Evolutionary conservation across 1,139 yeast genomes (phyloP), one percentile per base, ranked within the genome.

Genomic region (Lodderomyces beijingensis): DNA sequence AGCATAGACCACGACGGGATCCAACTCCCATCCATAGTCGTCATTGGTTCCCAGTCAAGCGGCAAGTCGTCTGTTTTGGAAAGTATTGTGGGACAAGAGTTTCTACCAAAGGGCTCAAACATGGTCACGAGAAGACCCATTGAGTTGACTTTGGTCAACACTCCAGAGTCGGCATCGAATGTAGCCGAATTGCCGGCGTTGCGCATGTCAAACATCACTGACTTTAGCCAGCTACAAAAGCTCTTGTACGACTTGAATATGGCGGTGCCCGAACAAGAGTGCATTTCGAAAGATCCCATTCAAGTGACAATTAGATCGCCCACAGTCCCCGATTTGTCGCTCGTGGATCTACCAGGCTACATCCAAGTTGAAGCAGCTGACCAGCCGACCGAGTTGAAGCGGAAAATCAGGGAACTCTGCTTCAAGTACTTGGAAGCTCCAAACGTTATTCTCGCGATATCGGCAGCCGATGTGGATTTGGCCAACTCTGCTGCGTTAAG

Each of bases 71-170:
- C 96, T 0, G 97, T 89, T 1, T 69, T 89, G 38, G 97, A 89
- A 53, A 77, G 95, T 11, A 83, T 89, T 39, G 97, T 89, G 2
- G 97, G 97, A 9, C 95, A 84, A 47, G 96, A 89, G 50, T 89
- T 89, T 48, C 63, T 89, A 38, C 97, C 97, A 18, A 89, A 89
- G 57, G 97, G 97, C 17, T 76, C 83, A 29, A 89, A 89, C 53
- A 89, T 89, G 96, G 96, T 89, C 15, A 89, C 97, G 1, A 74
- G 96, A 55, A 74, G 97, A 48, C 97, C 97, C 2, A 88, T 89
- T 34, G 97, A 89, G 58, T 69, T 93, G 45, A 93, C 98, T 0
- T 68, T 93, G 34, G 79, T 93, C 16, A 89, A 91, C 52, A 79
- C 95, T 2, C 93, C 94, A 5, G 77, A 75, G 21, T 65, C 84